A percentile compares a stretch with the other conserved stretches of the same genome.
phyloP scores from a whole-genome alignment of 2,329 filamentous ascomycete species.

The Sporothrix mexicana region DNA sequence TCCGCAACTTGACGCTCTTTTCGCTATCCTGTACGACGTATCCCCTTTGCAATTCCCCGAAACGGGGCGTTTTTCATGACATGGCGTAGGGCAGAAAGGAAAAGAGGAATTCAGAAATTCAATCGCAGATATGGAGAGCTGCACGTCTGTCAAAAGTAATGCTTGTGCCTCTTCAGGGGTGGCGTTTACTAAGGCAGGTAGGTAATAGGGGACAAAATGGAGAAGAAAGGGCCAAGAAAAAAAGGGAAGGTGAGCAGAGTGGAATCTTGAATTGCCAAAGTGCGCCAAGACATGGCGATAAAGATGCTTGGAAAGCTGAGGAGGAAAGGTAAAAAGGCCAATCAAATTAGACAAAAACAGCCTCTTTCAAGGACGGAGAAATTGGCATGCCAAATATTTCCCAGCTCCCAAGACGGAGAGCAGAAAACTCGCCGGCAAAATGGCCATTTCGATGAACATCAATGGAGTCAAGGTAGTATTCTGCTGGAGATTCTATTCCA shows the following conservation, averaged over 20 bases:
- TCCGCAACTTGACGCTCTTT: too few relatives aligned
- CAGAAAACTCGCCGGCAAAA: background rate
- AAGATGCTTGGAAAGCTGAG: background rate
- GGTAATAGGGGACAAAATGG: background rate
- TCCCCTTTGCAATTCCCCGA: background rate
- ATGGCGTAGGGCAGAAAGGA: background rate
- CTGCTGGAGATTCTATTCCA: too few relatives aligned
- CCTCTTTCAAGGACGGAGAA: background rate
- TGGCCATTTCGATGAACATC: too few relatives aligned
- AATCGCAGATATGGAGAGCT: background rate
- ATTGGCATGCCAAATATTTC: too few relatives aligned
- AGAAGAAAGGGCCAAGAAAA: background rate
- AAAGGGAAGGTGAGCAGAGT: background rate
- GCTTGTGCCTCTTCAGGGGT: background rate
- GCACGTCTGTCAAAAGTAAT: background rate
- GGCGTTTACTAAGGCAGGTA: slow-evolving; percentile 11
- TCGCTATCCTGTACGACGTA: too few relatives aligned
- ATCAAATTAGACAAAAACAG: background rate
- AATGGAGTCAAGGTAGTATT: too few relatives aligned
- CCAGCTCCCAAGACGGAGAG: background rate
- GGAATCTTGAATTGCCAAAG: slow-evolving; percentile 23
- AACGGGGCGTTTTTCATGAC: background rate
- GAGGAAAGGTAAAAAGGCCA: background rate
- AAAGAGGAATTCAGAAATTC: background rate
- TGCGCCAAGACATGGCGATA: slow-evolving; percentile 17